Conservation (phyloP, 2,329 filamentous ascomycete genomes). For the Verticillium dahliae region DNA sequence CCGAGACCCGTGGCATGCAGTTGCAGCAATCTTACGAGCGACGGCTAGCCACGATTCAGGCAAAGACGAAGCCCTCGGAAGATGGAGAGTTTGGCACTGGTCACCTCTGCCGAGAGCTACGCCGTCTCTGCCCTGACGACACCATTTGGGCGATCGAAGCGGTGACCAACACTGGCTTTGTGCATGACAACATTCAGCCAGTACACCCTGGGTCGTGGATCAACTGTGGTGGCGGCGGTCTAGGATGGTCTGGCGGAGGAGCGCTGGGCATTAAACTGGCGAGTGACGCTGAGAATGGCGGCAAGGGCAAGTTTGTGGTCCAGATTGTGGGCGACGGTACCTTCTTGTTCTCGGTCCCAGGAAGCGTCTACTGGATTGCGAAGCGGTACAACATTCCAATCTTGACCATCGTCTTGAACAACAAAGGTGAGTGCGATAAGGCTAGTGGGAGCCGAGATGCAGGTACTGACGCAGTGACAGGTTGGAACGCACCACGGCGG, state of each 20-base stretch:
- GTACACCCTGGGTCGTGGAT: conserved; percentile 67
- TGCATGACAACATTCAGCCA: conserved; percentile 65
- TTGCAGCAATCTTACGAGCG: conserved; percentile 53
- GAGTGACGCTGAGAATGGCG: conserved; percentile 32
- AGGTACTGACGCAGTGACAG: conserved; percentile 11
- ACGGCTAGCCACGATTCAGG: conserved; percentile 52
- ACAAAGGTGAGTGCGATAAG: conserved; percentile 35
- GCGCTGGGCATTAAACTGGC: conserved; percentile 73
- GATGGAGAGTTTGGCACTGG: conserved; percentile 45
- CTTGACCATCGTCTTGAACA: conserved; percentile 49
- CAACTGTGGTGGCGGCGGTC: conserved; percentile 73
- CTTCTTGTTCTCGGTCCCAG: conserved; percentile 47
- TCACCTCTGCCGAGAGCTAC: conserved; percentile 23
- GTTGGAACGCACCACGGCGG: conserved; percentile 38
- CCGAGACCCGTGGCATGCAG: conserved; percentile 39
- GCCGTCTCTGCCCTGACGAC: conserved; percentile 27
- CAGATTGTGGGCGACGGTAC: conserved; percentile 53
- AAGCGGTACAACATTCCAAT: conserved; percentile 47
- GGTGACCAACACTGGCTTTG: conserved; percentile 62
- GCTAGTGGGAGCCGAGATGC: not conserved
- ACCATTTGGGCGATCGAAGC: conserved; percentile 75
- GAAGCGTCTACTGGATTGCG: conserved; percentile 50
- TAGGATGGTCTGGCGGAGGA: conserved; percentile 74
- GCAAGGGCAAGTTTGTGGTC: conserved; percentile 41
- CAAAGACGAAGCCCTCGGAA: conserved; percentile 47